These are phyloP conservation scores for Pseudonitzschia multistriata DNA, from an alignment of 108 stramenopile genomes.

Conservation along the genomic window DNA sequence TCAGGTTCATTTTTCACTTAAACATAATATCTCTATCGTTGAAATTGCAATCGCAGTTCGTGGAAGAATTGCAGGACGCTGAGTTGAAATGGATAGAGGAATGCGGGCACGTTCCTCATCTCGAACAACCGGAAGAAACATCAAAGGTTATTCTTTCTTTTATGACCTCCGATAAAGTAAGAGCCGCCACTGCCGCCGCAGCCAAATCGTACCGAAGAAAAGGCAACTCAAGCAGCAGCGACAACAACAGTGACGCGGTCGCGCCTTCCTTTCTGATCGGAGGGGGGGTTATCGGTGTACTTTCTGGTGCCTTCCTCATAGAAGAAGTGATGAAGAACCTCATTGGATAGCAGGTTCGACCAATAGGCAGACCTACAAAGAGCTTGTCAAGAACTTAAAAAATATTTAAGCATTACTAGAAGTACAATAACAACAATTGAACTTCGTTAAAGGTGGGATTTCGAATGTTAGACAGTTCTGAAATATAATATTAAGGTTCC, in stretches of 20 bases:
- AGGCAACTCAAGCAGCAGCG: background rate
- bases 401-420: too few species aligned
- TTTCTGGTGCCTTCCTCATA: conserved; percentile 2
- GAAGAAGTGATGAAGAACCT: conserved; percentile 9
- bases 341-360: background rate
- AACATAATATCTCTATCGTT: too few species aligned
- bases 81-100: conserved; percentile 82
- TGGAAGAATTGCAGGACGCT: conserved; percentile 74
- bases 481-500: background rate
- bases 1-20: background rate
- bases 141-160: conserved; percentile 71
- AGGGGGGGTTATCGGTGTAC: background rate
- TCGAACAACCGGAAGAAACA: conserved; percentile 86
- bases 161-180: conserved; percentile 31
- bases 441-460: background rate
- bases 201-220: background rate
- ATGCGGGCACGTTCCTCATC: conserved; percentile 93
- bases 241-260: background rate
- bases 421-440: background rate
- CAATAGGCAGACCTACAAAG: too few species aligned
- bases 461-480: background rate
- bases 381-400: too few species aligned
- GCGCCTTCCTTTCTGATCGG: background rate
- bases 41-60: too few species aligned
- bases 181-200: background rate